These are phyloP conservation scores for Diplodia corticola DNA, from an alignment of 2,329 filamentous ascomycete genomes.

Conservation along the genomic window DNA sequence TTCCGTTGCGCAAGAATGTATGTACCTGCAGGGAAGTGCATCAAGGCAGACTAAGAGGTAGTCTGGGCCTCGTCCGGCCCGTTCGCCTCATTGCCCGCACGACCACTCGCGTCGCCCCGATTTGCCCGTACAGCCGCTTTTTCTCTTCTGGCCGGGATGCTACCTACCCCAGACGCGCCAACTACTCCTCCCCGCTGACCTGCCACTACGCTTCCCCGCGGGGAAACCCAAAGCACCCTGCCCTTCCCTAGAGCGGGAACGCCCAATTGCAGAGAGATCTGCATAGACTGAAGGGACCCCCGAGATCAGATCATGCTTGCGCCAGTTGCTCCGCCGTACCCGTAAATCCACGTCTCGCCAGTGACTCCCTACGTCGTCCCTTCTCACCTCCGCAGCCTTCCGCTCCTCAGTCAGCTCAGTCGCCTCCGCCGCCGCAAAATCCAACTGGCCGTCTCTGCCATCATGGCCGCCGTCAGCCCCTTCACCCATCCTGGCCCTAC, in stretches of 20 bases:
- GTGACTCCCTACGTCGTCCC: not conserved
- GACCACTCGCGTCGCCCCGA: conserved; percentile 3
- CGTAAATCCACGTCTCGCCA: conserved; percentile 6
- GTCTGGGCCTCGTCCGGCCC: not conserved
- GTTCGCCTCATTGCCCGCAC: not conserved
- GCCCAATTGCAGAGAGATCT: conserved; percentile 2
- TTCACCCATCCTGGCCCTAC: not conserved
- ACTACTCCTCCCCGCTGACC: conserved; percentile 12
- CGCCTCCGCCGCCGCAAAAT: not conserved
- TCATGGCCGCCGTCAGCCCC: conserved; percentile 1
- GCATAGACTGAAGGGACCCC: not conserved
- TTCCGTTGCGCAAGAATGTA: not conserved
- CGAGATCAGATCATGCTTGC: conserved; percentile 14
- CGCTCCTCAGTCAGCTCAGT: not conserved
- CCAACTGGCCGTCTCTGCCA: not conserved
- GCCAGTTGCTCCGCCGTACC: not conserved
- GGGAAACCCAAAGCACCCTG: not conserved
- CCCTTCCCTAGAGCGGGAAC: not conserved
- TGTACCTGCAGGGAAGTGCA: not conserved
- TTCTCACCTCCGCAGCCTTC: not conserved
- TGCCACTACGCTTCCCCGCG: conserved; percentile 5
- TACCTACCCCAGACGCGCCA: not conserved
- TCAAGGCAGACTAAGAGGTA: not conserved
- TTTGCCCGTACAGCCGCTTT: not conserved
- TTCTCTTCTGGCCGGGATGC: not conserved